A percentile compares a stretch with the other conserved stretches of the same genome.
phyloP scores from a whole-genome alignment of 2,329 filamentous ascomycete species.

The Penicillium sp. region DNA sequence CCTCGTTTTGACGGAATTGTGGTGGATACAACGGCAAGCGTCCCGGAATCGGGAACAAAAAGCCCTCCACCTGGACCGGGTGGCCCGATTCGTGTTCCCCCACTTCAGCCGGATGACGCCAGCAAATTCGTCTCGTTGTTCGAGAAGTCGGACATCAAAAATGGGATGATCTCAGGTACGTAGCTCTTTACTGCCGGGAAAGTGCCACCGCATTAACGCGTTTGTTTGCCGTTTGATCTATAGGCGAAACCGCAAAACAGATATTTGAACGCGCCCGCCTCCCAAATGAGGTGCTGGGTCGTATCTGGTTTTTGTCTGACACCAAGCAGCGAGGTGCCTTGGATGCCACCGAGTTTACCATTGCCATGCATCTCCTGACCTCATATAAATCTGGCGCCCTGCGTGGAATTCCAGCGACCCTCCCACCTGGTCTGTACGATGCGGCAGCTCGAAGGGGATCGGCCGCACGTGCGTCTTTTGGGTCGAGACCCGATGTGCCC shows the following conservation, averaged over 20 bases:
- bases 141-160: constrained; percentile 77
- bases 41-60: constrained; percentile 50
- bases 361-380: constrained; percentile 95
- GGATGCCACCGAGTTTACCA: constrained; percentile 87
- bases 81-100: constrained; percentile 79
- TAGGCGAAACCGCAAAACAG: constrained; percentile 79
- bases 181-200: background rate
- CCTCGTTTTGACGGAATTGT: constrained; percentile 84
- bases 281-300: constrained; percentile 85
- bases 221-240: background rate
- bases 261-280: constrained; percentile 93
- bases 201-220: background rate
- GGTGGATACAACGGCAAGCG: constrained; percentile 41
- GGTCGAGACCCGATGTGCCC: constrained; percentile 50
- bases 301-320: constrained; percentile 93
- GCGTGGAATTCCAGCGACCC: constrained; percentile 71
- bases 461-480: constrained; percentile 51
- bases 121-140: constrained; percentile 86
- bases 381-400: constrained; percentile 84
- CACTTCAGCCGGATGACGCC: constrained; percentile 82
- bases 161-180: constrained; percentile 68
- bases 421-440: constrained; percentile 85
- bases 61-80: constrained; percentile 47
- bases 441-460: constrained; percentile 71
- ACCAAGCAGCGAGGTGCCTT: constrained; percentile 87